Evolutionary conservation across 2,329 filamentous ascomycete genomes (phyloP).

Genomic region (Epichloe sp.): DNA sequence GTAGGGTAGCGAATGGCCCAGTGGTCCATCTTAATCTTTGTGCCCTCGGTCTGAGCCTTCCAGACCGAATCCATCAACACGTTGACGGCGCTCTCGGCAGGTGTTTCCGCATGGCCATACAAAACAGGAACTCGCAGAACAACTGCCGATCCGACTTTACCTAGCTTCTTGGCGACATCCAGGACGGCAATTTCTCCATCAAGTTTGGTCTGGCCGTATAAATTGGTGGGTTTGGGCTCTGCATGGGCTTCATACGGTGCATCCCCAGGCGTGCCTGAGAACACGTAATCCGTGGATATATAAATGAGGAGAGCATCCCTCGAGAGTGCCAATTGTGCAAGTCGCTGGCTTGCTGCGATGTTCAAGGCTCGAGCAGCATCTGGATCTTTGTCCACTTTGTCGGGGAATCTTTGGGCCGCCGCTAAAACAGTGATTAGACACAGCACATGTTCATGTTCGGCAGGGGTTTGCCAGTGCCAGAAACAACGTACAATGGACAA

Average conservation of each 20-base stretch:
- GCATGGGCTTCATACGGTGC: slow-evolving; percentile 65
- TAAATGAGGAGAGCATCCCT: slow-evolving; percentile 56
- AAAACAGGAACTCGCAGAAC: slow-evolving; percentile 73
- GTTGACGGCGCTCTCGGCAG: slow-evolving; percentile 73
- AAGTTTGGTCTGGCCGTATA: slow-evolving; percentile 53
- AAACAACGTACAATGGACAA: slow-evolving; percentile 57
- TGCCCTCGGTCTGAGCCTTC: slow-evolving; percentile 53
- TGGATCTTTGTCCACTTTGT: slow-evolving; percentile 71
- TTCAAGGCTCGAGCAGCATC: slow-evolving; percentile 63
- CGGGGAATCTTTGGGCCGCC: slow-evolving; percentile 78
- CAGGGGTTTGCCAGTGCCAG: neutral
- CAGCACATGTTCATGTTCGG: neutral
- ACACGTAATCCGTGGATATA: slow-evolving; percentile 75
- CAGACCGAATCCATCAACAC: slow-evolving; percentile 63
- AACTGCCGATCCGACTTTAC: slow-evolving; percentile 43
- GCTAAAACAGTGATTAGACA: slow-evolving; percentile 30
- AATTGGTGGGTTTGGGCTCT: slow-evolving; percentile 56
- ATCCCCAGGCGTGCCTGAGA: slow-evolving; percentile 60
- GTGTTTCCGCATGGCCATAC: slow-evolving; percentile 61
- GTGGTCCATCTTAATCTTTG: slow-evolving; percentile 66
- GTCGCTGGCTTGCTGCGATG: slow-evolving; percentile 51
- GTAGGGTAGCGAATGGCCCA: slow-evolving; percentile 78
- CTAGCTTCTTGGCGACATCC: slow-evolving; percentile 38
- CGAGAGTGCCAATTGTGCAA: slow-evolving; percentile 53
- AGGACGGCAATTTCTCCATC: slow-evolving; percentile 53